Conservation (phyloP, 805 yeast species). For the Zygotorulaspora sp. region DNA sequence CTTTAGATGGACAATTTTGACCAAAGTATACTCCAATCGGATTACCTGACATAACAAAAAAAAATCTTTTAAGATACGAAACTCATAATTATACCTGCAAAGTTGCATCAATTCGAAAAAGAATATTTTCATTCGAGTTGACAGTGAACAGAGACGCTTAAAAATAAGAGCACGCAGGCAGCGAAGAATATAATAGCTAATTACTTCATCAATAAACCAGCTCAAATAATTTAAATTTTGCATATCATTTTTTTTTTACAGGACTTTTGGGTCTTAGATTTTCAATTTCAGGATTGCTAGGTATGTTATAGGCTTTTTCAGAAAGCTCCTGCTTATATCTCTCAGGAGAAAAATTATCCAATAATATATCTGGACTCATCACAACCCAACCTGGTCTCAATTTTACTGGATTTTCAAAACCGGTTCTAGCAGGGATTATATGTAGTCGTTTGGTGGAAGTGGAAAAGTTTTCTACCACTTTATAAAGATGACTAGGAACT, state of each 20-base stretch:
- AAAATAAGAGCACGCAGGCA: not conserved
- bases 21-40: no score
- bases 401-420: constrained; percentile 56
- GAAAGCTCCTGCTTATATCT: constrained; percentile 44
- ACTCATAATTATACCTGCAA: no score
- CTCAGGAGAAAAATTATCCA: constrained; percentile 60
- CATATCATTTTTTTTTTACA: constrained; percentile 32
- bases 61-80: no score
- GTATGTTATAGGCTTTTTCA: constrained; percentile 51
- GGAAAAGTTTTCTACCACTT: constrained; percentile 83
- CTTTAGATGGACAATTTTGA: no score
- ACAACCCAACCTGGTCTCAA: constrained; percentile 89
- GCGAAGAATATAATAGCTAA: no score
- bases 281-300: constrained; percentile 70
- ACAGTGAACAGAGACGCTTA: no score
- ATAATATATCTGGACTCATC: constrained; percentile 74
- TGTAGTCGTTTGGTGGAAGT: constrained; percentile 78
- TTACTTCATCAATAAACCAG: no score
- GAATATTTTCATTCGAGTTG: no score
- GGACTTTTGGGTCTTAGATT: constrained; percentile 83
- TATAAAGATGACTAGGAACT: constrained; percentile 73
- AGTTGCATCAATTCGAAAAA: no score
- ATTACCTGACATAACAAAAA: no score
- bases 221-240: no score
- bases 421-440: constrained; percentile 71